Conservation (phyloP, 805 yeast genomes). For the Wickerhamomyces kurtzmanii region DNA sequence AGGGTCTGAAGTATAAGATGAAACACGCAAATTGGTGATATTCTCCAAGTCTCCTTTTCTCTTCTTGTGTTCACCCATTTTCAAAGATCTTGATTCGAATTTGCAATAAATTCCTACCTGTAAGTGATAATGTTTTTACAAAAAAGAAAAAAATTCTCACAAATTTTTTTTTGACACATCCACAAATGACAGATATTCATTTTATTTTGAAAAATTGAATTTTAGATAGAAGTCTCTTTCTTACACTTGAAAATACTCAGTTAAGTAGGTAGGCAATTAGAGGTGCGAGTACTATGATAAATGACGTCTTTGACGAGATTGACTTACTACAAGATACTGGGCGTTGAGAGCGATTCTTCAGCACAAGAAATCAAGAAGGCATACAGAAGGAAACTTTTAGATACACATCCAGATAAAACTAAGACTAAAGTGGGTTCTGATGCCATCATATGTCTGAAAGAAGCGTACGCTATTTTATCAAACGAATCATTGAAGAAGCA, state of each 20-base stretch:
- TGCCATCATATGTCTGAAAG: conserved; percentile 37
- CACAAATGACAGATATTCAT: no score
- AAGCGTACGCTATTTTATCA: conserved; percentile 53
- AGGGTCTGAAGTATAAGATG: conserved; percentile 28
- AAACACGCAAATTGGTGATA: conserved; percentile 27
- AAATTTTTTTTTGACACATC: no score
- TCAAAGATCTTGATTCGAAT: no score
- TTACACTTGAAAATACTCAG: no score
- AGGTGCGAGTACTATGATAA: no score
- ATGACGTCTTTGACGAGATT: conserved; percentile 7
- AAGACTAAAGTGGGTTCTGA: conserved; percentile 7
- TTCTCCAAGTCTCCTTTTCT: conserved; percentile 27
- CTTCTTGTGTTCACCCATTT: conserved; percentile 15
- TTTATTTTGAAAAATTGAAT: no score
- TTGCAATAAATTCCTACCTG: no score
- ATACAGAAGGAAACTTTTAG: conserved; percentile 49
- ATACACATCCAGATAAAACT: conserved; percentile 74
- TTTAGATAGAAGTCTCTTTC: no score
- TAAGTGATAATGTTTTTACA: no score
- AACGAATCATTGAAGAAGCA: conserved; percentile 26
- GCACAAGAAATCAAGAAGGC: conserved; percentile 43
- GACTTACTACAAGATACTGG: conserved; percentile 51
- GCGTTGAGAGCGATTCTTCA: conserved; percentile 29
- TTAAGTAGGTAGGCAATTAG: no score
- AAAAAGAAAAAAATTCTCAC: no score